These are phyloP conservation scores for Fusarium albosuccineum DNA, from an alignment of 2,329 filamentous ascomycete species.

Conservation along the genomic window DNA sequence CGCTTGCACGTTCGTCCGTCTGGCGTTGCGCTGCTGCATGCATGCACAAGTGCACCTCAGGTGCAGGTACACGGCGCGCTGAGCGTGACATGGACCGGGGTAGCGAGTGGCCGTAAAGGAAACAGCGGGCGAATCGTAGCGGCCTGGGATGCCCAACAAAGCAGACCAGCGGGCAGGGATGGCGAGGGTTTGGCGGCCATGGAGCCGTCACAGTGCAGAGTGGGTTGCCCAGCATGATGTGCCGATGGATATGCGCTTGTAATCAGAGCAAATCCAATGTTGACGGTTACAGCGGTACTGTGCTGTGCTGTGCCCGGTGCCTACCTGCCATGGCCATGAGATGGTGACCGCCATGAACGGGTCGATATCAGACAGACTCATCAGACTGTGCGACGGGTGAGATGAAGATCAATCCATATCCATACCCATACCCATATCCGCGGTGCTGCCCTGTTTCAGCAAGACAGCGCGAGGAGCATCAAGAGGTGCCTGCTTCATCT, in stretches of 20 bases:
- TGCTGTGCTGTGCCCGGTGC: background rate
- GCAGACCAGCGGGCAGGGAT: conserved; percentile 31
- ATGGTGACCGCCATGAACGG: conserved; percentile 39
- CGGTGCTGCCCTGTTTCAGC: conserved; percentile 38
- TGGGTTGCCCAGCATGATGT: conserved; percentile 26
- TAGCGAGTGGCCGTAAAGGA: conserved; percentile 28
- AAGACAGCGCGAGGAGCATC: conserved; percentile 31
- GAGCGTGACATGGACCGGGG: conserved; percentile 35
- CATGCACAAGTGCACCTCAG: conserved; percentile 42
- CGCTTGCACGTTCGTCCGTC: conserved; percentile 28
- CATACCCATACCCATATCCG: conserved; percentile 15
- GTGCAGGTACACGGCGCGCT: conserved; percentile 45
- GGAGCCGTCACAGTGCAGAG: conserved; percentile 37
- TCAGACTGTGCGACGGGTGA: conserved; percentile 19
- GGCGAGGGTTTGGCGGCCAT: conserved; percentile 7
- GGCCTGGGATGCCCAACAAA: conserved; percentile 20
- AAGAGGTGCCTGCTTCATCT: conserved; percentile 7
- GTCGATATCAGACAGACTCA: background rate
- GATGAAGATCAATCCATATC: conserved; percentile 37
- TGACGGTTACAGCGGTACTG: conserved; percentile 1
- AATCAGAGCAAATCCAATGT: background rate
- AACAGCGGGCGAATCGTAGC: conserved; percentile 43
- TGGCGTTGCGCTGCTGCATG: conserved; percentile 35
- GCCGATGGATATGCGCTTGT: conserved; percentile 15
- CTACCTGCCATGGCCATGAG: conserved; percentile 17